Percentiles rank a stretch among this genome's conserved stretches.
Evolutionary conservation across 306 rosid genomes (phyloP).

Genomic region (Pyrus communis): DNA sequence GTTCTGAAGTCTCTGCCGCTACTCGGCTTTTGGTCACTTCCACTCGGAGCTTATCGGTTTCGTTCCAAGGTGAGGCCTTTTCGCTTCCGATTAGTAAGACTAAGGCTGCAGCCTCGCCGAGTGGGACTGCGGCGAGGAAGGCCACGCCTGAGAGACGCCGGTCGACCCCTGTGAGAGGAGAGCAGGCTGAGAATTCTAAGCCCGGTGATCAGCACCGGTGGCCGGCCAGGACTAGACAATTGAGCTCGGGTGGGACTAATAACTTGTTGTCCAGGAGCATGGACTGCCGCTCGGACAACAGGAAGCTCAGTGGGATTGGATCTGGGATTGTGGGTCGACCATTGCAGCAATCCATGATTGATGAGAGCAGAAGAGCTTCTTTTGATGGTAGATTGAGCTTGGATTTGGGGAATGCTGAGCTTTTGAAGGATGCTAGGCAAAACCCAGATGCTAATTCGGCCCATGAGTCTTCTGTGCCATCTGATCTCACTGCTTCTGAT

Average conservation of each 20-base stretch:
- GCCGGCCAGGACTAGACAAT: slow-evolving; percentile 67
- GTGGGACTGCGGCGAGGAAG: slow-evolving; percentile 43
- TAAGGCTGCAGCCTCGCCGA: slow-evolving; percentile 46
- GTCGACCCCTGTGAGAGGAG: slow-evolving; percentile 60
- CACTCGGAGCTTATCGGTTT: slow-evolving; percentile 89
- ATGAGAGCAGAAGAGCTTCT: slow-evolving; percentile 57
- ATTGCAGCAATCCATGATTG: slow-evolving; percentile 56
- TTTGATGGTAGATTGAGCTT: slow-evolving; percentile 82
- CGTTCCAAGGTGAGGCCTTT: slow-evolving; percentile 91
- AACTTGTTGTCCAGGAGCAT: slow-evolving; percentile 51
- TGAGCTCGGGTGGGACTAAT: slow-evolving; percentile 25
- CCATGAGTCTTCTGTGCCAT: slow-evolving; percentile 44
- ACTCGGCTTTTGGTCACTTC: slow-evolving; percentile 85
- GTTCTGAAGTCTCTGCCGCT: slow-evolving; percentile 52
- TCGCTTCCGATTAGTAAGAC: slow-evolving; percentile 96
- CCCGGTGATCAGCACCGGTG: slow-evolving; percentile 82
- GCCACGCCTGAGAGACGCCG: slow-evolving; percentile 86
- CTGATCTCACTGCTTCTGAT: slow-evolving; percentile 91
- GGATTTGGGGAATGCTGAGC: slow-evolving; percentile 70
- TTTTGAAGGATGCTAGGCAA: slow-evolving; percentile 32
- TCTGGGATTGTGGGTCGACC: slow-evolving; percentile 63
- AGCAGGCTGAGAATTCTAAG: slow-evolving; percentile 74
- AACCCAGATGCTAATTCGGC: slow-evolving; percentile 44
- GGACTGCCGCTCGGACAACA: slow-evolving; percentile 42
- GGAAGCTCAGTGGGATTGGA: slow-evolving; percentile 54